Conservation (phyloP, 768 basidiomycete genomes). For the Psilocybe subaeruginosa region DNA sequence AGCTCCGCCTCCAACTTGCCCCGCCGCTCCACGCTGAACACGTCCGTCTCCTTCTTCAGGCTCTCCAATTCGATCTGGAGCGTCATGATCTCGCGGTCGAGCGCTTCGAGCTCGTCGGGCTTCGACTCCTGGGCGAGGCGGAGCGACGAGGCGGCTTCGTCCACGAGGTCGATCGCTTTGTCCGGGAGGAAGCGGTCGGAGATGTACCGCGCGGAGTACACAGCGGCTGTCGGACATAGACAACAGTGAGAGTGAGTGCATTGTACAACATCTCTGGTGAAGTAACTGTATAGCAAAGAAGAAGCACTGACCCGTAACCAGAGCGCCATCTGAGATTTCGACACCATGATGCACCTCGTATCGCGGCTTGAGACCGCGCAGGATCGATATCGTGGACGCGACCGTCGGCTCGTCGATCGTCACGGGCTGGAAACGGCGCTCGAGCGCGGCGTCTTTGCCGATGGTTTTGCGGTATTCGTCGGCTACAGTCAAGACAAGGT, state of each 20-base stretch:
- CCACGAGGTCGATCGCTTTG: slow-evolving; percentile 90
- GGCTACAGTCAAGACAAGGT: slow-evolving; percentile 38
- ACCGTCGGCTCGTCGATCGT: slow-evolving; percentile 88
- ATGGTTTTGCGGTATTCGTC: slow-evolving; percentile 93
- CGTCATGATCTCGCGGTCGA: slow-evolving; percentile 84
- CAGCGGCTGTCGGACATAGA: slow-evolving; percentile 57
- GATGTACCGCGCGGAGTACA: slow-evolving; percentile 84
- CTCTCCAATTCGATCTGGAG: slow-evolving; percentile 90
- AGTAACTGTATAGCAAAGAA: neutral
- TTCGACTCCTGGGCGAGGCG: slow-evolving; percentile 89
- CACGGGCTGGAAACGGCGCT: slow-evolving; percentile 90
- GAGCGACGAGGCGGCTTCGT: slow-evolving; percentile 89
- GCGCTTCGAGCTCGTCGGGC: slow-evolving; percentile 80
- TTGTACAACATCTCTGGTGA: too few relatives aligned
- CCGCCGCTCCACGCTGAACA: slow-evolving; percentile 78
- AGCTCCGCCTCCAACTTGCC: slow-evolving; percentile 68
- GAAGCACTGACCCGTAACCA: slow-evolving; percentile 71
- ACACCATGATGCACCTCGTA: slow-evolving; percentile 96
- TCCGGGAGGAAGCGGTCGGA: slow-evolving; percentile 89
- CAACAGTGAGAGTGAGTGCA: neutral
- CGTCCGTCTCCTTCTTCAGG: slow-evolving; percentile 85
- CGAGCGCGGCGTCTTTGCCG: slow-evolving; percentile 88
- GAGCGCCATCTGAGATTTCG: slow-evolving; percentile 84
- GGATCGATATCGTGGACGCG: slow-evolving; percentile 81
- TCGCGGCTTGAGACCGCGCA: slow-evolving; percentile 80